Evolutionary conservation across 1,284 basidiomycete genomes (phyloP).

Genomic region (Abortiporus biennis): DNA sequence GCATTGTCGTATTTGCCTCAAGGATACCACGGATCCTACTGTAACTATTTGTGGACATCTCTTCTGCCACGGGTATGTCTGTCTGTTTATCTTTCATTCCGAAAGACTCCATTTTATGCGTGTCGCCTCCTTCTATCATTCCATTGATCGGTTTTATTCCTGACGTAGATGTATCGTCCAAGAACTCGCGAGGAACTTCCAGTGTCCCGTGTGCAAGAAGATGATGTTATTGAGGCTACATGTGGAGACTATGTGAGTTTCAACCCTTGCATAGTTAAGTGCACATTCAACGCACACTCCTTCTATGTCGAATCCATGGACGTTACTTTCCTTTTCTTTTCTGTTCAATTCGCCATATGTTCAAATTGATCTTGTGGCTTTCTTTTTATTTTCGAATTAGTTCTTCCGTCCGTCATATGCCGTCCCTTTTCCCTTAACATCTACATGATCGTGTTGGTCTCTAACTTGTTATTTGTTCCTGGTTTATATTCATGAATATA

Average conservation of each 20-base stretch:
- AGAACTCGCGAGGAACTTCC: conserved; percentile 20
- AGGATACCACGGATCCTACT: conserved; percentile 22
- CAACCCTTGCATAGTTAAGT: conserved; percentile 1
- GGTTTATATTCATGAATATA: too few relatives aligned
- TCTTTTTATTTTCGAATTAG: too few relatives aligned
- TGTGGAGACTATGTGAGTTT: conserved; percentile 10
- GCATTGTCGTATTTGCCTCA: conserved; percentile 24
- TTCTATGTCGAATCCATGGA: background rate
- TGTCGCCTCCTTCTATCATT: background rate
- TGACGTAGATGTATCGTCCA: conserved; percentile 21
- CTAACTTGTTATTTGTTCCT: too few relatives aligned
- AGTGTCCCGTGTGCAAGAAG: conserved; percentile 24
- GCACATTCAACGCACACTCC: background rate
- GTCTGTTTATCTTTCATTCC: background rate
- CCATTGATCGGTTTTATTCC: background rate
- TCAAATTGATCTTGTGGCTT: too few relatives aligned
- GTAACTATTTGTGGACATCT: conserved; percentile 26
- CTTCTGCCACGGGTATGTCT: conserved; percentile 23
- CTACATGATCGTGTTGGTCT: too few relatives aligned
- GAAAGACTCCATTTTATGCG: too few relatives aligned
- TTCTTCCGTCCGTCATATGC: background rate
- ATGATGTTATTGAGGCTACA: conserved; percentile 22
- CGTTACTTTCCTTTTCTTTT: too few relatives aligned
- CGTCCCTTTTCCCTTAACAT: background rate
- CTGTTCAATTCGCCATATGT: too few relatives aligned